phyloP scores from a whole-genome alignment of 306 rosid genomes.

The Vachellia pachyceras region DNA sequence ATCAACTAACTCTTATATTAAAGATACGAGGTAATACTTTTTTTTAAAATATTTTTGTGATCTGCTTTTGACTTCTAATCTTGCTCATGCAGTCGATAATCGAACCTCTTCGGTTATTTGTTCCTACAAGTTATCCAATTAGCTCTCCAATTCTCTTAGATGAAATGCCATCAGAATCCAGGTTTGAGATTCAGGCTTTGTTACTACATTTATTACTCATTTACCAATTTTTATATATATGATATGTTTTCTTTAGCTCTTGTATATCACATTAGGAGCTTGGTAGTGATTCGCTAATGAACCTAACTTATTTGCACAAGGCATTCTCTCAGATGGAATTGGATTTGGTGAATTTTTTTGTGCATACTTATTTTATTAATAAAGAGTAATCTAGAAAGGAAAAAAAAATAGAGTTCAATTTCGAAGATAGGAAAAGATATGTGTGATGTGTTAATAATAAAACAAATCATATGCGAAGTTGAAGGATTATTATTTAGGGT shows the following conservation, averaged over 20 bases:
- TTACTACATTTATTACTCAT: constrained; percentile 11
- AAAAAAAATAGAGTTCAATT: too few species aligned
- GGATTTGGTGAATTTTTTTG: not conserved
- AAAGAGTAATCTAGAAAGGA: not conserved
- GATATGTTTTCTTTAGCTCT: not conserved
- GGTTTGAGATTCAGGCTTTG: constrained; percentile 34
- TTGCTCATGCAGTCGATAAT: constrained; percentile 43
- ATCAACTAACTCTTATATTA: too few species aligned
- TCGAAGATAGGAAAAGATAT: not conserved
- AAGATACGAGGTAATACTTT: too few species aligned
- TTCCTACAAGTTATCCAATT: constrained; percentile 51
- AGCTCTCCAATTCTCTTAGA: constrained; percentile 42
- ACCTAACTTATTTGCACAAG: not conserved
- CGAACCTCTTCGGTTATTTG: constrained; percentile 44
- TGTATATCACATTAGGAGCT: not conserved
- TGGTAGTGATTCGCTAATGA: not conserved
- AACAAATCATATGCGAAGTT: not conserved
- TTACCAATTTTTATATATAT: not conserved
- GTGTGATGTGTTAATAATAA: not conserved
- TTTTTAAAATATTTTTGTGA: not conserved
- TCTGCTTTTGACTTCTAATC: constrained; percentile 15
- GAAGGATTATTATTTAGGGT: not conserved
- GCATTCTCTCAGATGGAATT: not conserved
- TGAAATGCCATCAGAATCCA: constrained; percentile 31
- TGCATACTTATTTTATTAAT: not conserved